A percentile compares a stretch with the other conserved stretches of the same genome.
Evolutionary conservation across 805 yeast species (phyloP).

Genomic region (Yueomyces sinensis): DNA sequence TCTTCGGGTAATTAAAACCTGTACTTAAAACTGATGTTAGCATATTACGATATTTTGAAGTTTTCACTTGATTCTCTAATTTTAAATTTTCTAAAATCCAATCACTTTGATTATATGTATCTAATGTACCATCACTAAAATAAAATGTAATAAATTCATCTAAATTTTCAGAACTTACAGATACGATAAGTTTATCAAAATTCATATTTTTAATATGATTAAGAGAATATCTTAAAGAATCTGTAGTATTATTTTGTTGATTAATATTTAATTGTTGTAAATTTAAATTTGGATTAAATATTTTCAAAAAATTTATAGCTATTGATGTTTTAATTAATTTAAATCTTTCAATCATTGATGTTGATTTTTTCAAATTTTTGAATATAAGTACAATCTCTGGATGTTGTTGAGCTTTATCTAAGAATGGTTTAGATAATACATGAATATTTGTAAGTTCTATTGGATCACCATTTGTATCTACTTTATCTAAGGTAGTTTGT

Average conservation of each 20-base stretch:
- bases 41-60: slow-evolving; percentile 15
- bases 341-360: slow-evolving; percentile 16
- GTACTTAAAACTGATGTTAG: slow-evolving; percentile 20
- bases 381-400: slow-evolving; percentile 18
- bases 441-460: slow-evolving; percentile 14
- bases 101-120: slow-evolving; percentile 14
- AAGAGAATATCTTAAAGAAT: slow-evolving; percentile 6
- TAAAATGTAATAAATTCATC: slow-evolving; percentile 17
- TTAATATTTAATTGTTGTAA: not conserved
- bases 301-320: slow-evolving; percentile 11
- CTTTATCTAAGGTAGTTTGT: slow-evolving; percentile 11
- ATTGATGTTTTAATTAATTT: slow-evolving; percentile 11
- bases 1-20: slow-evolving; percentile 15
- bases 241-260: slow-evolving; percentile 2
- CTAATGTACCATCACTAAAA: slow-evolving; percentile 13
- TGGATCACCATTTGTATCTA: slow-evolving; percentile 13
- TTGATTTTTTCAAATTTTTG: slow-evolving; percentile 10
- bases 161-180: slow-evolving; percentile 16
- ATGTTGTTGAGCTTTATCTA: slow-evolving; percentile 17
- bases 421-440: slow-evolving; percentile 16
- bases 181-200: slow-evolving; percentile 8
- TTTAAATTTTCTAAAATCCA: slow-evolving; percentile 18
- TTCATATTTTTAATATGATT: slow-evolving; percentile 6
- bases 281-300: slow-evolving; percentile 5
- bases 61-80: slow-evolving; percentile 9